Conservation (phyloP, 192 early-diverging fungal genomes). For the Chytriomyces confervae region DNA sequence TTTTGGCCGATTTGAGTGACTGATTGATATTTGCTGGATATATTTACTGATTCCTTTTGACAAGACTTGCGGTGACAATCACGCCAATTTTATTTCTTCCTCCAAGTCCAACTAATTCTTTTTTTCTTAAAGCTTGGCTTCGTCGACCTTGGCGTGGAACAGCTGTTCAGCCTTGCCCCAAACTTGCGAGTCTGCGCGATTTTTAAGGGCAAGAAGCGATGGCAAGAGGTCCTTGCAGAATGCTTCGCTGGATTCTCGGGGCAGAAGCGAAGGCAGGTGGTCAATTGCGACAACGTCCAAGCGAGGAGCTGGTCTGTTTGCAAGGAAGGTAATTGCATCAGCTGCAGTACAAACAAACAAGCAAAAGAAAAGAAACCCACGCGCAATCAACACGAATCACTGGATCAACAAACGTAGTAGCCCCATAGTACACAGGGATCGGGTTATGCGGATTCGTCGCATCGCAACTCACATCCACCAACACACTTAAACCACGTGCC, state of each 20-base stretch:
- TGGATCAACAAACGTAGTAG: constrained; percentile 95
- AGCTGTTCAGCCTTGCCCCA: constrained; percentile 85
- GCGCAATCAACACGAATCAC: constrained; percentile 69
- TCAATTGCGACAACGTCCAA: constrained; percentile 95
- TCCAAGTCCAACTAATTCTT: not conserved
- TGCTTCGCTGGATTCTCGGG: constrained; percentile 87
- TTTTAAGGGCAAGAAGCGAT: constrained; percentile 67
- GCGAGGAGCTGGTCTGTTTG: constrained; percentile 63
- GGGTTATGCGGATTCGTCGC: constrained; percentile 98
- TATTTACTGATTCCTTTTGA: too few relatives aligned
- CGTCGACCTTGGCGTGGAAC: constrained; percentile 79
- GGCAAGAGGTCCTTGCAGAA: constrained; percentile 88
- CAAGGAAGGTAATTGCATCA: constrained; percentile 10
- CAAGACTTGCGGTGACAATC: too few relatives aligned
- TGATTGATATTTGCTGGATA: too few relatives aligned
- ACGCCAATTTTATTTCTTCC: too few relatives aligned
- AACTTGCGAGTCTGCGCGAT: constrained; percentile 65
- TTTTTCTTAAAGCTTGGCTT: constrained; percentile 3
- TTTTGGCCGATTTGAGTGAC: too few relatives aligned
- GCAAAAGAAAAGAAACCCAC: constrained; percentile 35
- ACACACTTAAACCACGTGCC: constrained; percentile 76
- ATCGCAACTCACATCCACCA: constrained; percentile 96
- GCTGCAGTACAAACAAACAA: not conserved
- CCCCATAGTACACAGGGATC: constrained; percentile 89
- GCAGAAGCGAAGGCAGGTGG: constrained; percentile 93